These are phyloP conservation scores for Malania oleifera DNA, from an alignment of 164 flowering plant genomes.

Conservation along the genomic window DNA sequence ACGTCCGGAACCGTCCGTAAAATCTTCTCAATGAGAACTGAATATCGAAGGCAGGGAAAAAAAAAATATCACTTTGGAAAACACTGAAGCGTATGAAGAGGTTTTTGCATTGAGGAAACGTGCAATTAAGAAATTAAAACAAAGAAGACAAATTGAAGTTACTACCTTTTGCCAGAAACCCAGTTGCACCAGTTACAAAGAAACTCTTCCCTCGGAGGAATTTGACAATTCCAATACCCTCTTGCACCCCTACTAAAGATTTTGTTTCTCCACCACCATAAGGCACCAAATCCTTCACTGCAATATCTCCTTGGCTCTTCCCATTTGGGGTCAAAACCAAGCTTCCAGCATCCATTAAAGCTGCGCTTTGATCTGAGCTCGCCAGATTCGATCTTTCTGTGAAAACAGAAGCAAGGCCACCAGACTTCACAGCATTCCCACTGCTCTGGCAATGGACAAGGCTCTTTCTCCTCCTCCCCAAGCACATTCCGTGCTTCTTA, in stretches of 20 bases:
- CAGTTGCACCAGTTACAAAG: constrained; percentile 89
- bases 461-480: constrained; percentile 26
- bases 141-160: background rate
- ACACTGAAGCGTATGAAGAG: no score
- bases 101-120: background rate
- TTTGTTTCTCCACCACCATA: constrained; percentile 22
- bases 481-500: background rate
- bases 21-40: constrained; percentile 95
- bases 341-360: constrained; percentile 33
- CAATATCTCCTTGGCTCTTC: constrained; percentile 28
- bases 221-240: constrained; percentile 75
- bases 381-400: constrained; percentile 27
- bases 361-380: constrained; percentile 18
- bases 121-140: background rate
- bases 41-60: background rate
- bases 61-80: no score
- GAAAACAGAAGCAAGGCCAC: constrained; percentile 32
- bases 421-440: constrained; percentile 34
- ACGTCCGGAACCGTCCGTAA: constrained; percentile 80
- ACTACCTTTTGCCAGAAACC: constrained; percentile 85
- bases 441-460: constrained; percentile 38
- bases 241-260: constrained; percentile 33
- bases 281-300: constrained; percentile 34
- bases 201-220: constrained; percentile 71
- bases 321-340: constrained; percentile 48